Base-by-base conservation (phyloP, 257 asterid species). In the Solanum appendiculatum region DNA sequence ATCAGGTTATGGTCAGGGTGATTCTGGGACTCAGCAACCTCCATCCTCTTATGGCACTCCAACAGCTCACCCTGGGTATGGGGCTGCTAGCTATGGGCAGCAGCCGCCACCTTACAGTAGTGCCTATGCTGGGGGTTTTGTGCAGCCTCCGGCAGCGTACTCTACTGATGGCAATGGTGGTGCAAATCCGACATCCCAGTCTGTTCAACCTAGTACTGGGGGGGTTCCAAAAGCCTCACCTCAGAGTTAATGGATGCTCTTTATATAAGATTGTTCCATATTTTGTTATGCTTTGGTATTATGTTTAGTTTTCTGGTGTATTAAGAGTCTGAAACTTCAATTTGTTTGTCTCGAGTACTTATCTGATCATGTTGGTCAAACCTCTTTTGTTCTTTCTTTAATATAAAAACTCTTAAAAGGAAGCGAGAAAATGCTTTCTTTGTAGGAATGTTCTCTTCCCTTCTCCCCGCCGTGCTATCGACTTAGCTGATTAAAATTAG, bases 211-310 rank as follows among this genome's bases (percentile, higher is more conserved):
- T 4, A 92, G 8, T n/a, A 63, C 31, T 63, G 85, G 88, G 37
- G 94, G 91, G 88, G 88, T 91, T 42, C 89, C 93, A 6, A 94
- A 94, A 89, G 85, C 94, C 40, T 92, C 97, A 2, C 93, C 97
- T 4, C 89, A 91, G 25, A 91, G 91, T 88, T 93, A 82, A 92
- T 56, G 33, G 33, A n/a, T n/a, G 14, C 70, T 63, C 63, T 21
- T 54, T 11, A 23, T 63, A n/a, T n/a, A 8, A 58, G 66, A 63
- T 63, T 63, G 70, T 63, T n/a, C 33, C 70, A 11, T 63, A 63
- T 9, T n/a, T 63, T 63, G 33, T n/a, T n/a, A 60, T n/a, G 31
- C 33, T 63, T n/a, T 4, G 16, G 70, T n/a, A 11, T 63, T 63
- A 63, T n/a, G 31, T n/a, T 58, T 10, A 63, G 33, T 33, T 11